These are phyloP conservation scores for Boletus subparvulus DNA, from an alignment of 768 basidiomycete genomes.

Conservation along the genomic window DNA sequence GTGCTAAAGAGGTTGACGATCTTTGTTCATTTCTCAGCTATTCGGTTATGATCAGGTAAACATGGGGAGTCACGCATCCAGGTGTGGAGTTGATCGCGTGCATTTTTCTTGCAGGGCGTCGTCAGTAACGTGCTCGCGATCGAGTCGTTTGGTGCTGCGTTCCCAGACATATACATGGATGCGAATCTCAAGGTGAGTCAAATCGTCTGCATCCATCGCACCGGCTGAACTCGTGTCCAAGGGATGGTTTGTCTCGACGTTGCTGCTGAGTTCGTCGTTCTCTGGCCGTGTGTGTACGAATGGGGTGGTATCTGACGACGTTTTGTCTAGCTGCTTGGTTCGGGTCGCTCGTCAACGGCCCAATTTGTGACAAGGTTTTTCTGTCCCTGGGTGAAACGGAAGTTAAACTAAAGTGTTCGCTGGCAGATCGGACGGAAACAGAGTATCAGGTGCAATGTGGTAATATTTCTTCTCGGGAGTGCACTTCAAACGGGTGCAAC, in stretches of 20 bases:
- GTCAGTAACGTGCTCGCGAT: slow-evolving; percentile 35
- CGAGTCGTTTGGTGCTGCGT: slow-evolving; percentile 35
- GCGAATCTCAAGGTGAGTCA: slow-evolving; percentile 23
- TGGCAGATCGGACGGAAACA: slow-evolving; percentile 29
- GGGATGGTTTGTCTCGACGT: slow-evolving; percentile 35
- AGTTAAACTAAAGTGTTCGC: neutral
- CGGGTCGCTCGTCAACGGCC: slow-evolving; percentile 31
- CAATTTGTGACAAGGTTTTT: slow-evolving; percentile 31
- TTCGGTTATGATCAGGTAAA: slow-evolving; percentile 34
- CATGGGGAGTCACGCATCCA: neutral
- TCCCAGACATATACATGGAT: slow-evolving; percentile 32
- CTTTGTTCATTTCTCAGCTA: slow-evolving; percentile 15
- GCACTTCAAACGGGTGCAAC: slow-evolving; percentile 34
- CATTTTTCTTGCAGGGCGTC: slow-evolving; percentile 24
- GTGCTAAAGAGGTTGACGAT: neutral
- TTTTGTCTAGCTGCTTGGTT: slow-evolving; percentile 30
- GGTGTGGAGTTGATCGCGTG: neutral
- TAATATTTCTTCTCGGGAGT: slow-evolving; percentile 31
- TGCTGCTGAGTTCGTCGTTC: slow-evolving; percentile 25
- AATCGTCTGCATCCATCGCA: neutral
- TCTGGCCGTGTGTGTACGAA: neutral
- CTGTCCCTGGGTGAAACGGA: neutral
- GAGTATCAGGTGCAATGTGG: slow-evolving; percentile 28
- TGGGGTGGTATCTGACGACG: slow-evolving; percentile 5
- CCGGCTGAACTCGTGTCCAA: slow-evolving; percentile 6